Evolutionary conservation across 306 rosid genomes (phyloP), one percentile per base, ranked within the genome.

Genomic region (Lathyrus sativus): DNA sequence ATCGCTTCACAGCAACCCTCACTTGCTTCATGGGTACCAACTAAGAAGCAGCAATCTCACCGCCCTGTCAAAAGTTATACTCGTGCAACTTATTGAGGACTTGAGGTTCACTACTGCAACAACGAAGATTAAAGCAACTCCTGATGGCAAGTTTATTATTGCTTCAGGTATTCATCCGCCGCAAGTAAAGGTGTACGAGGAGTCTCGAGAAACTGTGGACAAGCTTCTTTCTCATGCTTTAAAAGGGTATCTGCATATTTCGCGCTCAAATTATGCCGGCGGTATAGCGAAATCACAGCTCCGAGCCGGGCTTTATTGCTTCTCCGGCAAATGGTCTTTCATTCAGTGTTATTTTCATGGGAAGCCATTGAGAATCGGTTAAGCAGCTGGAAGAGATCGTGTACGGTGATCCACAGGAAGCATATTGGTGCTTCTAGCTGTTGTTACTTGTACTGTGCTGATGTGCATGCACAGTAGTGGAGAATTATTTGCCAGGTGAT

Each of bases 241-340:
- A 82, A 68, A 58, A 93, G 97, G 95, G 90, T 88, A 90, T 83
- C 69, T 49, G 55, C 31, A 51, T 74, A 68, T 15, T 80, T 84
- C 95, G 85, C 90, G 77, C 85, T 73, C 78, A 65, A 87, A 81
- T 84, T 85, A 57, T 73, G 67, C 62, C 44, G 59, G 2, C 46
- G 24, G 46, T 12, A 74, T 79, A 62, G 65, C 41, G 79, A 82
- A 80, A 82, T 85, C 88, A 44, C 14, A 71, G 45, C 82, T 46
- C 74, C 6, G 15, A 72, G 80, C 80, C 79, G 9, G 49, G 73
- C 59, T 45, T 1, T 3, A 10, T 71, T 29, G 17, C 67, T 65
- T 72, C 60, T 67, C 78, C 61, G 29, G 62, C 26, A 8, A 53
- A 53, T 35, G 74, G 62, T 75, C 85, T 76, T 14, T 68, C 78